Evolutionary conservation across 176 grass and related monocot genomes (phyloP).

Genomic region (Oryza meridionalis): DNA sequence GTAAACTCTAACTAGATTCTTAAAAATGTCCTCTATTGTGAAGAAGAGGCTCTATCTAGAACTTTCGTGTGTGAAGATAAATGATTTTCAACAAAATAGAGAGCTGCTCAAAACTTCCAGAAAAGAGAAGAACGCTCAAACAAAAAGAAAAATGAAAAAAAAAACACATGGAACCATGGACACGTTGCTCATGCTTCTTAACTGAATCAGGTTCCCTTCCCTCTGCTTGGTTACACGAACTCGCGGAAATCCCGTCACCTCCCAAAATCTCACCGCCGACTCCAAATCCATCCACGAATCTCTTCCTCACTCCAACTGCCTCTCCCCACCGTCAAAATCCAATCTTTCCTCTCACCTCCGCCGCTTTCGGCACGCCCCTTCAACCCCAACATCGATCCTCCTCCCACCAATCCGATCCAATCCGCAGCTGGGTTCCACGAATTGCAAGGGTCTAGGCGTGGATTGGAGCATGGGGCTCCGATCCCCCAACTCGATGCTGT

Average conservation of each 20-base stretch:
- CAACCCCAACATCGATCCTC: not conserved
- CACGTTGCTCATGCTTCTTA: not conserved
- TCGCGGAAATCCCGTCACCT: not conserved
- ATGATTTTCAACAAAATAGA: not conserved
- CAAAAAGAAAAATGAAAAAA: too few relatives aligned
- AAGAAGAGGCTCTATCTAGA: too few relatives aligned
- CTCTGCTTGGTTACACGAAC: not conserved
- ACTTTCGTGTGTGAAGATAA: too few relatives aligned
- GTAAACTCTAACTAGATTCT: too few relatives aligned
- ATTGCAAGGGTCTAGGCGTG: not conserved
- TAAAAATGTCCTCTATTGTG: too few relatives aligned
- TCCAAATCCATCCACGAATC: not conserved
- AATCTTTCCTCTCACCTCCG: not conserved
- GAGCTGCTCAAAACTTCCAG: not conserved
- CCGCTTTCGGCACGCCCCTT: not conserved
- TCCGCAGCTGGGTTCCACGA: not conserved
- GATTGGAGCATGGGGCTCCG: slow-evolving; percentile 29
- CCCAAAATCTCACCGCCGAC: not conserved
- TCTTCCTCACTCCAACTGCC: not conserved
- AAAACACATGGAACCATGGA: not conserved
- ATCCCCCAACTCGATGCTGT: slow-evolving; percentile 10
- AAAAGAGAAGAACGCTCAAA: not conserved
- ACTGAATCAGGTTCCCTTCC: not conserved
- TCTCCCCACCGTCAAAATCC: not conserved
- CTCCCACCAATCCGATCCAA: not conserved